Base-by-base conservation (phyloP, 2,329 filamentous ascomycete species). In the Hypomyces perniciosus region DNA sequence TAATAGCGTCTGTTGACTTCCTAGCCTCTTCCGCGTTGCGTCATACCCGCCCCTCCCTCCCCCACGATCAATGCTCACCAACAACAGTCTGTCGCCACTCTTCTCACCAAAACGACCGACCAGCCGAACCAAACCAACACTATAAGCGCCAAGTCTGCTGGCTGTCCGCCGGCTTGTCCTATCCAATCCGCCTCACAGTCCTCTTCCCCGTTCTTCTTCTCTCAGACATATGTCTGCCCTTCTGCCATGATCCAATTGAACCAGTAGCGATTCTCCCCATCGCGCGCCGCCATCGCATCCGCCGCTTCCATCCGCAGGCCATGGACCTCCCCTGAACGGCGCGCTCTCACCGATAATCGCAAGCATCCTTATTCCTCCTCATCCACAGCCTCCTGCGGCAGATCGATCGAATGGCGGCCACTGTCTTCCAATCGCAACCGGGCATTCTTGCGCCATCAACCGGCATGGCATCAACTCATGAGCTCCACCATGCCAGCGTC, bases 11-110 rank as follows among this genome's bases (percentile, higher is more conserved):
- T 35, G 33, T 12, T 35, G 12, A 12, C 33, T 8, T 12, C 33
- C 30, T 35, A 46, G 33, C 31, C 13, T 26, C 10, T 28, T 28
- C 29, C 48, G 44, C 34, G 47, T 49, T 56, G 54, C 54, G 54
- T 56, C 54, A 56, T 56, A 56, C 29, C 48, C n/a, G 51, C 54
- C 54, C 54, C 54, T 53, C 51, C 43, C 26, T 29, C 43, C 42
- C 47, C 47, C 51, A 49, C 47, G 46, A 53, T 43, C 31, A 48
- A 43, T 27, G 40, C 33, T 45, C 37, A 35, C 27, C 37, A 44
- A 33, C 27, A 30, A 13, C 33, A 48, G 30, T 38, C 49, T 35
- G 49, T 37, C 39, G 34, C 44, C 20, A 20, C 35, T 42, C 7
- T 27, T 42, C 39, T 30, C 26, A 42, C 35, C 8, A 38, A 42